Evolutionary conservation across 2,329 filamentous ascomycete genomes (phyloP).

Genomic region (Purpureocillium takamizusanense): DNA sequence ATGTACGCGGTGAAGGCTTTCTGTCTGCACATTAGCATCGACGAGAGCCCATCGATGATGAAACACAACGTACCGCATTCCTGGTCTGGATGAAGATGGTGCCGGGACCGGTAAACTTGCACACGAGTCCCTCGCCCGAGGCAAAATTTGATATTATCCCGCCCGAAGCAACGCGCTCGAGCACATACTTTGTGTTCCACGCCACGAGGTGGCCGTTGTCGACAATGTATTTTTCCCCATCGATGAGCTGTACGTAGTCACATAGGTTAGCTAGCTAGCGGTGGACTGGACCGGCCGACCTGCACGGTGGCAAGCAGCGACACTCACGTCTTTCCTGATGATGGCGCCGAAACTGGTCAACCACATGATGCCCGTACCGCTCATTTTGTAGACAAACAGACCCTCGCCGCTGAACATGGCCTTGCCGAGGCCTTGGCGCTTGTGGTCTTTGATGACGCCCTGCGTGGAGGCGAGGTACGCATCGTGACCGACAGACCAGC

Average conservation of each 20-base stretch:
- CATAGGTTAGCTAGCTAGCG: too few species aligned
- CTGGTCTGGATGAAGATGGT: slow-evolving; percentile 90
- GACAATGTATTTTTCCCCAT: slow-evolving; percentile 81
- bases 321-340: slow-evolving; percentile 79
- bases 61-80: slow-evolving; percentile 53
- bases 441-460: slow-evolving; percentile 80
- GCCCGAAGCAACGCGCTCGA: slow-evolving; percentile 83
- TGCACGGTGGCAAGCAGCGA: not conserved
- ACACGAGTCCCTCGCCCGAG: slow-evolving; percentile 81
- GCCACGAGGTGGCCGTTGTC: slow-evolving; percentile 91
- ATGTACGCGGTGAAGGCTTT: slow-evolving; percentile 44
- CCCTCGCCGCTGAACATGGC: slow-evolving; percentile 93
- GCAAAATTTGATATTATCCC: slow-evolving; percentile 84
- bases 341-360: slow-evolving; percentile 91
- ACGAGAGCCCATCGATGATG: not conserved
- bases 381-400: slow-evolving; percentile 80
- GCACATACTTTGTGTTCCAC: slow-evolving; percentile 91
- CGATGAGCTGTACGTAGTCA: slow-evolving; percentile 41
- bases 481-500: slow-evolving; percentile 82
- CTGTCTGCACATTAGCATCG: slow-evolving; percentile 17
- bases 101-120: slow-evolving; percentile 87
- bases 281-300: too few species aligned
- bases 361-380: slow-evolving; percentile 75
- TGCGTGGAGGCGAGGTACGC: slow-evolving; percentile 79
- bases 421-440: slow-evolving; percentile 77